phyloP scores from a whole-genome alignment of 306 rosid species.

The Begonia peltatifolia region DNA sequence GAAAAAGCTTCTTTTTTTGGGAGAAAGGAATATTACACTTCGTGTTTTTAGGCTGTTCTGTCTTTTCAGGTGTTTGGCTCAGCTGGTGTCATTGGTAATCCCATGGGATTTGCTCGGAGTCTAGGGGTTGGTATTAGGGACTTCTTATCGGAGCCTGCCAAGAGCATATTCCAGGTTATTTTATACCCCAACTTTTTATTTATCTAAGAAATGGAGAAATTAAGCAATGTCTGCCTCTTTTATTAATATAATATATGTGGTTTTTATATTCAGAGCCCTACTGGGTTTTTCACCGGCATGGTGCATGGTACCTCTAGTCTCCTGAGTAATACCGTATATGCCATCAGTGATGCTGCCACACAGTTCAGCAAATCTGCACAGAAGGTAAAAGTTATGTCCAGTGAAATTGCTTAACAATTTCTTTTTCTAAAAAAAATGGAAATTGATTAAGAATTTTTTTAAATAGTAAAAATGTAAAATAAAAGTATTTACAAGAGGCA shows the following conservation, averaged over 20 bases:
- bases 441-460: no score
- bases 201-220: no score
- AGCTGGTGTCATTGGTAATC: constrained; percentile 97
- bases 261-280: constrained; percentile 58
- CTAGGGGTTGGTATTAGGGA: constrained; percentile 81
- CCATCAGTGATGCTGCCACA: constrained; percentile 86
- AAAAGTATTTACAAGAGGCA: no score
- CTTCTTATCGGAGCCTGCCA: constrained; percentile 81
- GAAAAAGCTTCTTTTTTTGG: background rate
- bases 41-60: constrained; percentile 2
- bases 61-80: constrained; percentile 76
- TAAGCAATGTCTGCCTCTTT: background rate
- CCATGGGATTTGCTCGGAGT: constrained; percentile 94
- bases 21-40: background rate
- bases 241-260: constrained; percentile 3
- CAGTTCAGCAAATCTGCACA: constrained; percentile 97
- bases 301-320: constrained; percentile 96
- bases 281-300: constrained; percentile 80
- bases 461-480: no score
- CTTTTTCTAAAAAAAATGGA: background rate
- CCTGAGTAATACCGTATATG: constrained; percentile 79
- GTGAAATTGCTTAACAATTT: background rate
- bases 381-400: constrained; percentile 34
- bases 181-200: background rate
- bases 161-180: constrained; percentile 58